Evolutionary conservation across 768 basidiomycete species (phyloP).

Genomic region (Baorangia bicolor): DNA sequence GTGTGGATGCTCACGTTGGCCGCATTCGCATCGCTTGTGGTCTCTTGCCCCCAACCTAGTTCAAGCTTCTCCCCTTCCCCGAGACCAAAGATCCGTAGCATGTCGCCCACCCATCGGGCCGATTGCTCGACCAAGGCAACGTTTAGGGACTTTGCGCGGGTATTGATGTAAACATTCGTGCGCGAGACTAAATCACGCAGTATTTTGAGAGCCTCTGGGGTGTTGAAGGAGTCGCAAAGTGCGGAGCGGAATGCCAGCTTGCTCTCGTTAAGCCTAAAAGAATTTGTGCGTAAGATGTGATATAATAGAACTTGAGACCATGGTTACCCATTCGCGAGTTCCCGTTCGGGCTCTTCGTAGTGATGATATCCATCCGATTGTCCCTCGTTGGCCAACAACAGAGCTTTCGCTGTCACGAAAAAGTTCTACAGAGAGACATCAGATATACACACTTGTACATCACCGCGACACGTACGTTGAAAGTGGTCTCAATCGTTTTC

Average conservation of each 20-base stretch:
- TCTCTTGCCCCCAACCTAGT: slow-evolving; percentile 85
- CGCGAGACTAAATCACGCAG: slow-evolving; percentile 80
- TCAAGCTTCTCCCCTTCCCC: slow-evolving; percentile 65
- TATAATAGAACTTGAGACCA: not conserved
- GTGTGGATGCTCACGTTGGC: slow-evolving; percentile 44
- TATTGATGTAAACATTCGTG: slow-evolving; percentile 85
- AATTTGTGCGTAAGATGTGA: slow-evolving; percentile 10
- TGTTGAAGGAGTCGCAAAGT: slow-evolving; percentile 97
- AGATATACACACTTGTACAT: not conserved
- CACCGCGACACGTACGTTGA: slow-evolving; percentile 64
- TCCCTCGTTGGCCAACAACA: slow-evolving; percentile 52
- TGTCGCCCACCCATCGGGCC: slow-evolving; percentile 67
- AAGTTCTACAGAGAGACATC: slow-evolving; percentile 67
- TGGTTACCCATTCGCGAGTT: slow-evolving; percentile 62
- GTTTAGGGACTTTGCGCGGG: slow-evolving; percentile 57
- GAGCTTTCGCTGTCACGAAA: slow-evolving; percentile 83
- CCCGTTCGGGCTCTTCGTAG: slow-evolving; percentile 64
- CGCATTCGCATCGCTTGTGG: slow-evolving; percentile 35
- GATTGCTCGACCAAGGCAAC: slow-evolving; percentile 61
- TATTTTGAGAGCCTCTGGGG: slow-evolving; percentile 74
- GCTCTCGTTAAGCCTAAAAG: slow-evolving; percentile 63
- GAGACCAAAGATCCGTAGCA: slow-evolving; percentile 79
- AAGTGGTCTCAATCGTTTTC: slow-evolving; percentile 72
- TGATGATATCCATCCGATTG: slow-evolving; percentile 62
- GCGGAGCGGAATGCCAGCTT: slow-evolving; percentile 80